Evolutionary conservation across 345 rosid genomes (phyloP), one percentile per base, ranked within the genome.

Genomic region (Melaleuca quinquenervia): DNA sequence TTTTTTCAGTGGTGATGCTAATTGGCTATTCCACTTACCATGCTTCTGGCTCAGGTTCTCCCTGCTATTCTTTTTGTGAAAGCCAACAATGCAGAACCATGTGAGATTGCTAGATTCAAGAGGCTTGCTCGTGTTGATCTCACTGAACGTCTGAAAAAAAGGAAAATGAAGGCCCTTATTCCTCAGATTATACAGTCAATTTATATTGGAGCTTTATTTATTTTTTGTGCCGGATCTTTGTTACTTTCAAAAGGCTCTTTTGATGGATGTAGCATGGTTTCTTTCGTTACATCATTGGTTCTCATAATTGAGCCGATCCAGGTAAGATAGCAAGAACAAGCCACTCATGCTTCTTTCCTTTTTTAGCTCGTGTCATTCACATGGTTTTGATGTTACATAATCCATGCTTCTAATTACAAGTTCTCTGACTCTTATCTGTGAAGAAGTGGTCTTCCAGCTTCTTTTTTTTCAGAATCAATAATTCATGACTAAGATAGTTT

Each of bases 271-370:
- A 87, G 90, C 88, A 85, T 94, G 91, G 93, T 96, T 88, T 97
- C 99, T 36, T 97, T 96, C 56, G 80, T 96, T 82, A 93, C 98
- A 51, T 96, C 98, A 29, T 84, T 97, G 90, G 89, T 93, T 87
- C 96, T 96, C 91, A 86, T 97, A 91, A 90, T 96, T 56, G 98
- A 97, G 82, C 99, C 98, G 82, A 92, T 96, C 87, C 99, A 96
- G 97, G 98, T 97, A 89, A 78, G 78, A 44, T 32, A 70, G 27
- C 3, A n/a, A 32, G 29, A 74, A 52, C 36, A 24, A 62, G 41
- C 27, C 27, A 44, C 50, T 53, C 83, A 50, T 14, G 50, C 51
- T 51, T 15, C 1, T 85, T 62, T 74, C 83, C 8, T 52, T 27
- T n/a, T 15, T 11, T 26, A 6, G 52, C 52, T n/a, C n/a, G 41